phyloP scores from a whole-genome alignment of 176 grass and related monocot species.

The Cymbopogon citratus region DNA sequence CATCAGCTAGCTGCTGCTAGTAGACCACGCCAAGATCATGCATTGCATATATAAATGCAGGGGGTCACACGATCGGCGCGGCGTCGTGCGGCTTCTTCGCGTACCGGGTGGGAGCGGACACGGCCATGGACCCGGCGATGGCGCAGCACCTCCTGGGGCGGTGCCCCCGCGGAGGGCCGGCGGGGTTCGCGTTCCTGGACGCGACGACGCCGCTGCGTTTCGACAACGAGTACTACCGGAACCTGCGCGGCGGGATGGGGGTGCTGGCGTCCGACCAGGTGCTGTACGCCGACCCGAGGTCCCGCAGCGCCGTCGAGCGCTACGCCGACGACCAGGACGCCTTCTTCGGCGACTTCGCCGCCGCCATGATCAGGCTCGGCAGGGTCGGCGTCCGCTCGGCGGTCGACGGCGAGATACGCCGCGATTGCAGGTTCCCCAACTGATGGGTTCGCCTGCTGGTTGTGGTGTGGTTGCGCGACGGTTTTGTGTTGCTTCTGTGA shows the following conservation, averaged over 20 bases:
- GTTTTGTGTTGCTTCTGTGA: not conserved
- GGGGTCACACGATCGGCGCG: slow-evolving; percentile 51
- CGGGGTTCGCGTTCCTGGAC: slow-evolving; percentile 51
- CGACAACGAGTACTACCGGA: slow-evolving; percentile 57
- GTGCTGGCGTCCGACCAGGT: slow-evolving; percentile 59
- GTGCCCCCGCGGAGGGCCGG: slow-evolving; percentile 12
- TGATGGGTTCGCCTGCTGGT: not conserved
- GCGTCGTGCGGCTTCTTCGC: slow-evolving; percentile 38
- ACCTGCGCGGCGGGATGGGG: slow-evolving; percentile 41
- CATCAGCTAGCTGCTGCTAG: no score
- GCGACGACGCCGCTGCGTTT: slow-evolving; percentile 32
- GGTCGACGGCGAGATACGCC: slow-evolving; percentile 45
- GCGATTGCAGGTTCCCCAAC: slow-evolving; percentile 45
- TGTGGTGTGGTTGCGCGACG: not conserved
- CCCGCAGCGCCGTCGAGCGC: slow-evolving; percentile 36
- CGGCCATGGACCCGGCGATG: slow-evolving; percentile 38
- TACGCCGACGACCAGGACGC: slow-evolving; percentile 40
- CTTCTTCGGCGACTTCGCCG: slow-evolving; percentile 44
- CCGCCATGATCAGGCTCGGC: slow-evolving; percentile 47
- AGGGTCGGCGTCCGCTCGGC: slow-evolving; percentile 42
- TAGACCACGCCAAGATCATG: not conserved
- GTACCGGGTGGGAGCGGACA: slow-evolving; percentile 17
- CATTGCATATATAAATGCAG: not conserved
- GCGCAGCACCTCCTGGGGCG: slow-evolving; percentile 7
- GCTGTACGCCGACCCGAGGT: slow-evolving; percentile 48